Conservation (phyloP, 345 rosid species). For the Mangifera indica region DNA sequence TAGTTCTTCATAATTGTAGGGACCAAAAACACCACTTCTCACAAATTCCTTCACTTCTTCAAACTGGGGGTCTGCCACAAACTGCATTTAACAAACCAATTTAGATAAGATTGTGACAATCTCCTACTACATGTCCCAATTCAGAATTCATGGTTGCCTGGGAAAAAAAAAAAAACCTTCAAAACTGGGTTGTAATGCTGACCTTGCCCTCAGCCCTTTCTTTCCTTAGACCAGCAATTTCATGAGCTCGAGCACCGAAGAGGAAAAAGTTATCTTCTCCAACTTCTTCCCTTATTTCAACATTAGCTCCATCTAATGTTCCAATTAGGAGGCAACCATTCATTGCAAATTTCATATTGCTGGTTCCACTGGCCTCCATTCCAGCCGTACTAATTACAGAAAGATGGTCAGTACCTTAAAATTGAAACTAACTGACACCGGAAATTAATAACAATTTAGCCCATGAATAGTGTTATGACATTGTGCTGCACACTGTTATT, state of each 20-base stretch:
- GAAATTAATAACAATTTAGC: not conserved
- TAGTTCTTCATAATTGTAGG: constrained; percentile 42
- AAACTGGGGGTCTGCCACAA: constrained; percentile 41
- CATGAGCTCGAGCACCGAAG: constrained; percentile 46
- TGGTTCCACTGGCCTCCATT: constrained; percentile 61
- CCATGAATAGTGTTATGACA: not conserved
- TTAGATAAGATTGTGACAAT: not conserved
- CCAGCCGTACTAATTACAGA: constrained; percentile 42
- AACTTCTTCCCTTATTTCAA: constrained; percentile 49
- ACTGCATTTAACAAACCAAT: constrained; percentile 24
- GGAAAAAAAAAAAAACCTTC: too few species aligned
- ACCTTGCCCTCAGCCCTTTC: constrained; percentile 57
- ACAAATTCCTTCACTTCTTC: constrained; percentile 52
- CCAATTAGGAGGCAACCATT: constrained; percentile 49
- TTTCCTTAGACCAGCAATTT: constrained; percentile 46
- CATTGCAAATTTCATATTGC: constrained; percentile 62
- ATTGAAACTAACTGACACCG: not conserved
- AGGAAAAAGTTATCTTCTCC: constrained; percentile 56
- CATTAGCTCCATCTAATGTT: constrained; percentile 55
- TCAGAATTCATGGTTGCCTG: not conserved
- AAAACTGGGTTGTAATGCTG: not conserved
- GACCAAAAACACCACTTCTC: constrained; percentile 44
- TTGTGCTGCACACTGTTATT: too few species aligned
- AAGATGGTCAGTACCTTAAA: not conserved
- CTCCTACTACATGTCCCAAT: too few species aligned